Base-by-base conservation (phyloP, 345 rosid species). In the Streptanthus diversifolius region DNA sequence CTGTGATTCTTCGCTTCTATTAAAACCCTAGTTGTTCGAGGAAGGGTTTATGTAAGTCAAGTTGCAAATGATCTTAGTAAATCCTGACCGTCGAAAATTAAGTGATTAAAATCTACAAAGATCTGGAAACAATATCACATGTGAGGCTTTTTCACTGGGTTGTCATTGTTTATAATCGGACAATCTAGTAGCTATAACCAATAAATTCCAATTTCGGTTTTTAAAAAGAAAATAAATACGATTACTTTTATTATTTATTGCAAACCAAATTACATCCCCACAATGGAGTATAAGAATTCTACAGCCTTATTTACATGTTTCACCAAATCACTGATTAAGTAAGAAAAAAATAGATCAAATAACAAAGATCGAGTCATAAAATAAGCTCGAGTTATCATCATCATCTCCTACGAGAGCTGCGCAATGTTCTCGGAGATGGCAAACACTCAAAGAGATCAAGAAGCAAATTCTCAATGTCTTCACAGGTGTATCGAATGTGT, bases 401-500 rank as follows among this genome's bases (percentile, higher is more conserved):
- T 86, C 84, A 80, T 77, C 82, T 72, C 71, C 81, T 84, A 68
- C 81, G 79, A 2, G 89, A 83, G 76, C 70, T 79, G 62, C 66
- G 81, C 39, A 82, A 71, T 32, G 88, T 79, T 44, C 75, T 80
- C 2, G 82, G 51, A 74, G 78, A 74, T 49, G 78, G 76, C 3
- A 81, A 66, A 52, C 90, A 91, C 72, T 68, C 83, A 12, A 90
- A 92, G 39, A 92, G 79, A 82, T 88, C 87, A 79, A 87, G 71
- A 13, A 90, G 83, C 74, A 75, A 30, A 5, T 63, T 79, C 75
- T 83, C 90, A 45, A 92, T 59, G 56, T 85, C 87, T 62, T 88
- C 96, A 5, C 79, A 77, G 11, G 68, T 74, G 81, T 87, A 86
- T 78, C 86, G 82, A 22, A 88, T 83, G 66, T 83, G 54, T 75